A percentile compares a stretch with the other conserved stretches of the same genome.
Evolutionary conservation across 805 yeast genomes (phyloP).

Genomic region (Spathaspora passalidarum): DNA sequence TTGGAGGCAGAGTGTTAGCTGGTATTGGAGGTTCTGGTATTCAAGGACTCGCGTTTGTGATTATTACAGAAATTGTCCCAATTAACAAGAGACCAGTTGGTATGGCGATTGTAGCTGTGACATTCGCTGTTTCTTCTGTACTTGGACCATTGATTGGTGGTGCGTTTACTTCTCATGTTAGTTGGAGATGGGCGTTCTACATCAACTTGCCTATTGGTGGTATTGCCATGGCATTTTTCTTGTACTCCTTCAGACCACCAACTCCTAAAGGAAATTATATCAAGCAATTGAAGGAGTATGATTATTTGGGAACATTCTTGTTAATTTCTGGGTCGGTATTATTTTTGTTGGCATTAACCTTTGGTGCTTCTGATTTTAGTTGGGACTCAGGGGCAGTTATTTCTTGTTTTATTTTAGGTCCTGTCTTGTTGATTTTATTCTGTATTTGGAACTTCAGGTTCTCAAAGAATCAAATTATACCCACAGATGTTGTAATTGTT

Average conservation of each 20-base stretch:
- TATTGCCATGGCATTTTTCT: conserved; percentile 24
- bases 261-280: conserved; percentile 33
- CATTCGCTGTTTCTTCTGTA: conserved; percentile 48
- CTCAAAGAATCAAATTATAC: conserved; percentile 45
- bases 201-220: conserved; percentile 45
- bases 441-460: conserved; percentile 37
- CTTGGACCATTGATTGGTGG: conserved; percentile 56
- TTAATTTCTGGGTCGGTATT: conserved; percentile 48
- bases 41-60: conserved; percentile 47
- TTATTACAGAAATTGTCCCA: conserved; percentile 55
- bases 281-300: conserved; percentile 45
- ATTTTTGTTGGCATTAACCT: conserved; percentile 53
- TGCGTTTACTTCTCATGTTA: conserved; percentile 38
- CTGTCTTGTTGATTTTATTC: conserved; percentile 36
- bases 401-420: conserved; percentile 32
- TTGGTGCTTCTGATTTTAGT: conserved; percentile 54
- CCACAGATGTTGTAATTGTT: conserved; percentile 37
- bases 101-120: conserved; percentile 52
- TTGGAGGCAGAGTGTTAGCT: conserved; percentile 51
- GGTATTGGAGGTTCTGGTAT: conserved; percentile 62
- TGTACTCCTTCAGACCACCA: conserved; percentile 45
- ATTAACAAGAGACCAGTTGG: conserved; percentile 50
- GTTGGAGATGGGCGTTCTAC: conserved; percentile 64
- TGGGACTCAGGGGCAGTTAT: conserved; percentile 50
- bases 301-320: conserved; percentile 50